Conservation (phyloP, 2,329 filamentous ascomycete genomes). For the Fusarium compactum region DNA sequence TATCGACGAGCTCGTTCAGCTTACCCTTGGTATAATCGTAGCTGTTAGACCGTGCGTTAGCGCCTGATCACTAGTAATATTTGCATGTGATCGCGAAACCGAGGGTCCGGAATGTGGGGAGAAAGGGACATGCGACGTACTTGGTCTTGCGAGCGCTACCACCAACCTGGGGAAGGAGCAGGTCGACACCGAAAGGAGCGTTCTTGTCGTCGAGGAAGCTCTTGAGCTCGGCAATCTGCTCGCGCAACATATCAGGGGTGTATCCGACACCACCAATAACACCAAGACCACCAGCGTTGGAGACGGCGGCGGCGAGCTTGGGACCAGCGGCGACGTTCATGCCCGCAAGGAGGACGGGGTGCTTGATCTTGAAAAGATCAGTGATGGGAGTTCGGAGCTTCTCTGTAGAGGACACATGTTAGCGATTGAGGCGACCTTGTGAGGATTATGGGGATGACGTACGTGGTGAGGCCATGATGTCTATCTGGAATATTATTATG, state of each 20-base stretch:
- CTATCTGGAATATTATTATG: constrained; percentile 11
- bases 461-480: constrained; percentile 83
- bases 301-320: constrained; percentile 95
- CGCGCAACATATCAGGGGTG: constrained; percentile 95
- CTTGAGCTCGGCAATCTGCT: constrained; percentile 97
- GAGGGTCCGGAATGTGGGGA: not conserved
- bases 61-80: not conserved
- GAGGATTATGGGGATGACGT: constrained; percentile 56
- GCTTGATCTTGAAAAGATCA: constrained; percentile 97
- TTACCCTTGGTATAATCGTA: constrained; percentile 99
- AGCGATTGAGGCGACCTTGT: constrained; percentile 18
- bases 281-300: constrained; percentile 95
- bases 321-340: constrained; percentile 99
- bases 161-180: constrained; percentile 93
- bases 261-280: constrained; percentile 97
- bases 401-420: constrained; percentile 47
- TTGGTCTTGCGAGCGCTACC: constrained; percentile 96
- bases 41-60: constrained; percentile 62
- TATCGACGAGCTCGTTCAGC: constrained; percentile 87
- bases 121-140: constrained; percentile 53
- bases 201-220: constrained; percentile 88
- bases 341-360: constrained; percentile 93
- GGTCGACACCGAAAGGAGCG: constrained; percentile 93
- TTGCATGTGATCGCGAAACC: constrained; percentile 40
- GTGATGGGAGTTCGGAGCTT: constrained; percentile 89